phyloP scores from a whole-genome alignment of 805 yeast genomes.

The Candida khao-thaluensis region DNA sequence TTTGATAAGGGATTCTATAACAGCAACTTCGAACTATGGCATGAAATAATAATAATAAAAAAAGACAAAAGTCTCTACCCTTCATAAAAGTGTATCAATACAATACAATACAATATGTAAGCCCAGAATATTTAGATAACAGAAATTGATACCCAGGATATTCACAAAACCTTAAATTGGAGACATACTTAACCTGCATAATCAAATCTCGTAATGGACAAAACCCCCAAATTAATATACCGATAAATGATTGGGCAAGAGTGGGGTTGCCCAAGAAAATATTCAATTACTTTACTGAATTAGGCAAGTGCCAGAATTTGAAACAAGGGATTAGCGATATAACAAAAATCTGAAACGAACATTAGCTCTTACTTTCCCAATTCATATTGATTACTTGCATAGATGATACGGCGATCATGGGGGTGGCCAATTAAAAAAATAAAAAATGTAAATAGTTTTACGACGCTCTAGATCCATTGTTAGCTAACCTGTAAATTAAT shows the following conservation, averaged over 20 bases:
- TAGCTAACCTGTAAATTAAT: slow-evolving; percentile 1
- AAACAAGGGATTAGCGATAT: slow-evolving; percentile 1
- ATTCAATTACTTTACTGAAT: background rate
- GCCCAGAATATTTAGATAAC: too few species aligned
- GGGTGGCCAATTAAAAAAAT: background rate
- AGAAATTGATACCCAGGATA: too few species aligned
- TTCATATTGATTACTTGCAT: background rate
- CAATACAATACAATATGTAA: too few species aligned
- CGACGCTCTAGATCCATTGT: slow-evolving; percentile 1
- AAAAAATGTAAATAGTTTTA: slow-evolving; percentile 1
- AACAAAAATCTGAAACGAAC: background rate
- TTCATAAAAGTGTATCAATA: too few species aligned
- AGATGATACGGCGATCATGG: background rate
- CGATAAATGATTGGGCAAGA: background rate
- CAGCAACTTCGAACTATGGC: too few species aligned
- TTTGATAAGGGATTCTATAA: too few species aligned
- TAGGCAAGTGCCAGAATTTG: background rate
- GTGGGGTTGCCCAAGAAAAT: background rate
- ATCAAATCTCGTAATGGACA: too few species aligned
- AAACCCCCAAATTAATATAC: too few species aligned
- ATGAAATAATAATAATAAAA: too few species aligned
- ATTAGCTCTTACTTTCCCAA: background rate
- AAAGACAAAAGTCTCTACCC: too few species aligned
- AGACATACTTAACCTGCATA: too few species aligned
- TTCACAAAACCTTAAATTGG: too few species aligned